Base-by-base conservation (phyloP, 495 filamentous ascomycete species). In the Hypoxylon fuscum region DNA sequence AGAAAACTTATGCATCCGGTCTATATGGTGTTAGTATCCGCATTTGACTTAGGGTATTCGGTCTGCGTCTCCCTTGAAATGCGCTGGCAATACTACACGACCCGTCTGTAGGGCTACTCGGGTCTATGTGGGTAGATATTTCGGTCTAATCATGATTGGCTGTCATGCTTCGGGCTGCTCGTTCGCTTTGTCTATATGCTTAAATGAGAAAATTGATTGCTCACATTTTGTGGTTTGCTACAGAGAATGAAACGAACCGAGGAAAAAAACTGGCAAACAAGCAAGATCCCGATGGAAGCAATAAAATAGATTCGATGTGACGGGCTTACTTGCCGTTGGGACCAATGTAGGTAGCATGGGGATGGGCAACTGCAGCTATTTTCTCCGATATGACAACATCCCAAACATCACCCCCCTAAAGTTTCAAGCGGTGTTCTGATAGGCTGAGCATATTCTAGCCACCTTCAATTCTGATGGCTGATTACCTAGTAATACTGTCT, bases 311-410 rank as follows among this genome's bases (percentile, higher is more conserved):
- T 50, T 42, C 45, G 27, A 49, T 44, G 41, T 41, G 42, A 57
- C 21, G 21, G 25, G 35, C 22, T 41, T 35, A 22, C 21, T 43
- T 41, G 32, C 29, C 35, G n/a, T 52, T 52, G 59, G 17, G 21
- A 41, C 41, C 50, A 12, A 37, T 8, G 3, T 38, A 22, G 17
- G 40, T 1, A 23, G 41, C 52, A 57, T 57, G 23, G n/a, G 34
- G 23, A 52, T 55, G 57, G 63, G 27, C 23, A 49, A 45, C 57
- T 66, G 57, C 63, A 66, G 29, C 15, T 49, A 61, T 56, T 61
- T 58, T 61, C 52, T 66, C 57, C 56, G 57, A 66, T 50, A 66
- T 61, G 63, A 58, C 56, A 66, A 57, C 63, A 48, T 57, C 34
- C 45, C 38, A 55, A 59, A 59, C 62, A 37, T 34, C 6, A 50